These are phyloP conservation scores for Cucurbita ficifolia DNA, from an alignment of 306 rosid species.

Conservation along the genomic window DNA sequence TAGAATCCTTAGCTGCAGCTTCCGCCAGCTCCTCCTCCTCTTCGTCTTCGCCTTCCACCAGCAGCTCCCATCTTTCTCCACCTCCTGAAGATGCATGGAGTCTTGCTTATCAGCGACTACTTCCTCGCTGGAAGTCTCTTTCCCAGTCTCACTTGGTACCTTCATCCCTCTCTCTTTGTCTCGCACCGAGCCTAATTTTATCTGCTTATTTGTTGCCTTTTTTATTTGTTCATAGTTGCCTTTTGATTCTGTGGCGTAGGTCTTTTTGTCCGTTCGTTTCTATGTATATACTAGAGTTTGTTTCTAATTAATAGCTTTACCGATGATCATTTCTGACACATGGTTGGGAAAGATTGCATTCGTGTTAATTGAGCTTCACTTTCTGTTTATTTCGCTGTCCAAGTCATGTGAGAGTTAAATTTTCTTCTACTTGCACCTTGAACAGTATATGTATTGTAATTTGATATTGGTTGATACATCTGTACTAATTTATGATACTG, in stretches of 20 bases:
- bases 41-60: slow-evolving; percentile 3
- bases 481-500: not conserved
- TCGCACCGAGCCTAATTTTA: not conserved
- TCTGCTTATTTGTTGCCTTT: not conserved
- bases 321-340: not conserved
- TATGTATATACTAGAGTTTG: not conserved
- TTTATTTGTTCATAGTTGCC: not conserved
- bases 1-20: slow-evolving; percentile 3
- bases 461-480: not conserved
- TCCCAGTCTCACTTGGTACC: slow-evolving; percentile 27
- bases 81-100: slow-evolving; percentile 41
- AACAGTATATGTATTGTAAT: not conserved
- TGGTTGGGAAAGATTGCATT: not conserved
- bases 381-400: not conserved
- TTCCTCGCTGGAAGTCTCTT: slow-evolving; percentile 33
- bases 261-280: not conserved
- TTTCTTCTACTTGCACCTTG: not conserved
- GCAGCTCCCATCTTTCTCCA: slow-evolving; percentile 14
- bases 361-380: not conserved
- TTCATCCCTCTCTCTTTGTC: not conserved
- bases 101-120: slow-evolving; percentile 23
- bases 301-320: not conserved
- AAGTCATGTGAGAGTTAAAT: not conserved
- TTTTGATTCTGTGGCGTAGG: not conserved
- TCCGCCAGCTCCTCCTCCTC: slow-evolving; percentile 8